Evolutionary conservation across 352 stramenopile species (phyloP).

Genomic region (Phytophthora syringae): DNA sequence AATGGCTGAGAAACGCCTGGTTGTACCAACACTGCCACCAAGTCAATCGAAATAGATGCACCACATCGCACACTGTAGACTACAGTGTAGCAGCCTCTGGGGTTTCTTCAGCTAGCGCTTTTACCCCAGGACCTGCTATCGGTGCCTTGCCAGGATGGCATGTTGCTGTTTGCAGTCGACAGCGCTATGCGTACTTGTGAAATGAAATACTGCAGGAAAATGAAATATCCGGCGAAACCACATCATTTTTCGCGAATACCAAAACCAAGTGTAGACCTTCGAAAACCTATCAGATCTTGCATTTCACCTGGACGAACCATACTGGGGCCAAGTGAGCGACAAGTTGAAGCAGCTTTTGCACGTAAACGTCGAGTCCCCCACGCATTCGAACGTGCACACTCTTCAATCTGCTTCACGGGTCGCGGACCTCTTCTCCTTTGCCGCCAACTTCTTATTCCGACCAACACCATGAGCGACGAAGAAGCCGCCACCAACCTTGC

Average conservation of each 20-base stretch:
- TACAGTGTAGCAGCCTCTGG: too few relatives aligned
- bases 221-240: conserved; percentile 18
- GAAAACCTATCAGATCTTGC: conserved; percentile 30
- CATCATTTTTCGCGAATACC: conserved; percentile 12
- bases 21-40: too few relatives aligned
- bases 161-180: too few relatives aligned
- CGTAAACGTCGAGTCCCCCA: conserved; percentile 45
- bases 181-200: conserved; percentile 5
- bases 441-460: not conserved
- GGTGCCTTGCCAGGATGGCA: too few relatives aligned
- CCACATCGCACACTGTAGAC: too few relatives aligned
- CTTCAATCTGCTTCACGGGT: conserved; percentile 19
- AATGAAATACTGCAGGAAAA: conserved; percentile 30
- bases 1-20: too few relatives aligned
- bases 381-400: conserved; percentile 46
- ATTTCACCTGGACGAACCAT: conserved; percentile 24
- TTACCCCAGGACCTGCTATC: too few relatives aligned
- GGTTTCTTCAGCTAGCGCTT: too few relatives aligned
- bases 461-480: conserved; percentile 43
- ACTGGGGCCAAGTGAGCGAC: conserved; percentile 24
- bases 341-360: conserved; percentile 40
- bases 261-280: conserved; percentile 12
- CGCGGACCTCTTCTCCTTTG: conserved; percentile 15
- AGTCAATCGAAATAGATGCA: too few relatives aligned
- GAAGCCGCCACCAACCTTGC: conserved; percentile 47